phyloP scores from a whole-genome alignment of 768 basidiomycete genomes.

The Rhizopogon roseolus region DNA sequence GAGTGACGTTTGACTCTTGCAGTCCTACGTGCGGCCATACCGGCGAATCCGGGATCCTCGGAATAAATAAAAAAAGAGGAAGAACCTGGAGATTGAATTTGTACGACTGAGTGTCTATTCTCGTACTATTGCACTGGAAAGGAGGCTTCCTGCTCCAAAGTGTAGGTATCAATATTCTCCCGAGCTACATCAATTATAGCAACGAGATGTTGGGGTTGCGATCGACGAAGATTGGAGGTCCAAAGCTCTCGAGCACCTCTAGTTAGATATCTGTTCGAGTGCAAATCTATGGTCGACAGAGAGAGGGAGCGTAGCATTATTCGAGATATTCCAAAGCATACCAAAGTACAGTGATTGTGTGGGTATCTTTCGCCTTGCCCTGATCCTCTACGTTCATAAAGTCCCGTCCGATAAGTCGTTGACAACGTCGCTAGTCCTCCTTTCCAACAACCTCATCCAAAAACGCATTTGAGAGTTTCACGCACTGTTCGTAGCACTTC shows the following conservation, averaged over 20 bases:
- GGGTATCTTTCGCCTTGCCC: neutral
- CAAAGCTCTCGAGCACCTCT: too few relatives aligned
- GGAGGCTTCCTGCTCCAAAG: neutral
- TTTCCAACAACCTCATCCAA: conserved; percentile 55
- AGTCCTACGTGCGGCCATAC: too few relatives aligned
- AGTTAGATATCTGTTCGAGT: too few relatives aligned
- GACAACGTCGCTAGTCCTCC: conserved; percentile 1
- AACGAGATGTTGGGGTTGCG: neutral
- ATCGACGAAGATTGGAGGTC: neutral
- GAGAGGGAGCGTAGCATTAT: neutral
- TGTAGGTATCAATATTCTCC: neutral
- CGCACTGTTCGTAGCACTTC: conserved; percentile 72
- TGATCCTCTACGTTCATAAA: neutral
- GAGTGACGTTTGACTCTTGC: too few relatives aligned
- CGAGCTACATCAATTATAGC: neutral
- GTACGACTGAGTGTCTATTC: neutral
- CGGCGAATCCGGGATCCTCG: too few relatives aligned
- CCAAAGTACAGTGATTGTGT: neutral
- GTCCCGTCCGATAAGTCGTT: neutral
- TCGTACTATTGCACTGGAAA: neutral
- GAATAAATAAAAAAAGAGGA: too few relatives aligned
- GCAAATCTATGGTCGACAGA: neutral
- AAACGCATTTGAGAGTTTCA: conserved; percentile 70
- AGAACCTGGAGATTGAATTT: too few relatives aligned
- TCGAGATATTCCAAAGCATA: neutral